Conservation (phyloP, 1,284 basidiomycete genomes). For the Puccinia polysora region DNA sequence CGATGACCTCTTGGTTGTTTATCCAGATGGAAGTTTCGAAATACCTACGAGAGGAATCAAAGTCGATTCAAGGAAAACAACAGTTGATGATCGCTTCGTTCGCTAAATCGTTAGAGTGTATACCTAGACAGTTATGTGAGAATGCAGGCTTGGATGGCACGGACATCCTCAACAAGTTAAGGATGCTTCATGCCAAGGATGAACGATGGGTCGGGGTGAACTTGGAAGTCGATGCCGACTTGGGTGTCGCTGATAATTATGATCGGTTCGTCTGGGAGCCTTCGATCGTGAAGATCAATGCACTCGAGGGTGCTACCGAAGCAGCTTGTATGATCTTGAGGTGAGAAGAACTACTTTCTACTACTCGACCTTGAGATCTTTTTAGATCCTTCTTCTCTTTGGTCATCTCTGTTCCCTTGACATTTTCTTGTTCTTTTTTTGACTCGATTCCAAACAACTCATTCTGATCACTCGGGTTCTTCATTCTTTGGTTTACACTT, state of each 20-base stretch:
- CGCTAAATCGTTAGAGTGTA: slow-evolving; percentile 93
- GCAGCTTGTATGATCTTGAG: slow-evolving; percentile 84
- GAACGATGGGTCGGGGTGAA: slow-evolving; percentile 79
- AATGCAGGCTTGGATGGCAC: slow-evolving; percentile 98
- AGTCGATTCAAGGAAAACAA: slow-evolving; percentile 91
- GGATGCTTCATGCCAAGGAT: slow-evolving; percentile 90
- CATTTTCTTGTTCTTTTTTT: not conserved
- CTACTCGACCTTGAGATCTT: too few species aligned
- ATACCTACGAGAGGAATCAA: slow-evolving; percentile 79
- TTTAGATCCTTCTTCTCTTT: slow-evolving; percentile 47
- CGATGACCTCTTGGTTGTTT: slow-evolving; percentile 19
- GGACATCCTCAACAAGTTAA: slow-evolving; percentile 91
- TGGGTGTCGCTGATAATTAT: slow-evolving; percentile 87
- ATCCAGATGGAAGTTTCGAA: slow-evolving; percentile 90
- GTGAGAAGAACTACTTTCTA: too few species aligned
- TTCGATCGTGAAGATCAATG: slow-evolving; percentile 89
- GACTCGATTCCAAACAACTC: not conserved
- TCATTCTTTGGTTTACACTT: not conserved
- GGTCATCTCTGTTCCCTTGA: not conserved
- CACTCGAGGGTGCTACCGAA: slow-evolving; percentile 87
- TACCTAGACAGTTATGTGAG: slow-evolving; percentile 96
- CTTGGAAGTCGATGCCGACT: slow-evolving; percentile 77
- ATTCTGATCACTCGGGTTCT: too few species aligned
- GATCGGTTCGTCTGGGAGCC: slow-evolving; percentile 97
- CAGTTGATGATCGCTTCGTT: slow-evolving; percentile 93